phyloP scores from a whole-genome alignment of 768 basidiomycete genomes.

The Serendipita sp. region DNA sequence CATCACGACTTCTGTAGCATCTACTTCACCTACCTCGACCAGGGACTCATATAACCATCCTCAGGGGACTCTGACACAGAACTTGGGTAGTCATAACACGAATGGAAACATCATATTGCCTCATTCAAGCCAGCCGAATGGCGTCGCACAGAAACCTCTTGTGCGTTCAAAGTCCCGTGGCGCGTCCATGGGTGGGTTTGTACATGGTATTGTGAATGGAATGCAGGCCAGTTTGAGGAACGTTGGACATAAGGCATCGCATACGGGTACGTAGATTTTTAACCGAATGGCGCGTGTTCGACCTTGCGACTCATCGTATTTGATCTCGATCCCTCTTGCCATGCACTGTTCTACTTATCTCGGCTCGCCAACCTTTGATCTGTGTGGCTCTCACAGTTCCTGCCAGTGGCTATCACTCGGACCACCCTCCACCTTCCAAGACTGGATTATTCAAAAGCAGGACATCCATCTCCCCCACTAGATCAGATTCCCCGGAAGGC shows the following conservation, averaged over 20 bases:
- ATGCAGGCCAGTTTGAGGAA: slow-evolving; percentile 1
- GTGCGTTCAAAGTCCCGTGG: slow-evolving; percentile 3
- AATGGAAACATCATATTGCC: neutral
- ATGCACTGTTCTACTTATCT: neutral
- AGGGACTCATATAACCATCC: neutral
- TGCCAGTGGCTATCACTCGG: neutral
- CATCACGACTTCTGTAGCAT: neutral
- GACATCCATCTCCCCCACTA: neutral
- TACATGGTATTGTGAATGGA: slow-evolving; percentile 1
- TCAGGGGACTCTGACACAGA: neutral
- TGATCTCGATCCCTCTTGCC: neutral
- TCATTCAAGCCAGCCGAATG: neutral
- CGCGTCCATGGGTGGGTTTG: neutral
- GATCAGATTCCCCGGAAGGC: neutral
- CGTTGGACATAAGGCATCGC: neutral
- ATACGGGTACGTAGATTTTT: neutral
- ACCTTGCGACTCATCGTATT: neutral
- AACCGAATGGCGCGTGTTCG: neutral
- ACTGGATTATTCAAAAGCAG: neutral
- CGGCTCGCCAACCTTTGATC: neutral
- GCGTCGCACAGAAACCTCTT: neutral
- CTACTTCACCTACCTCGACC: neutral
- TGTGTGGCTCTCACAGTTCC: neutral
- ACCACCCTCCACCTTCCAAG: slow-evolving; percentile 1
- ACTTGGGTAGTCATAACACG: neutral